Evolutionary conservation across 2,329 filamentous ascomycete genomes (phyloP).

Genomic region (Nakataea oryzae): DNA sequence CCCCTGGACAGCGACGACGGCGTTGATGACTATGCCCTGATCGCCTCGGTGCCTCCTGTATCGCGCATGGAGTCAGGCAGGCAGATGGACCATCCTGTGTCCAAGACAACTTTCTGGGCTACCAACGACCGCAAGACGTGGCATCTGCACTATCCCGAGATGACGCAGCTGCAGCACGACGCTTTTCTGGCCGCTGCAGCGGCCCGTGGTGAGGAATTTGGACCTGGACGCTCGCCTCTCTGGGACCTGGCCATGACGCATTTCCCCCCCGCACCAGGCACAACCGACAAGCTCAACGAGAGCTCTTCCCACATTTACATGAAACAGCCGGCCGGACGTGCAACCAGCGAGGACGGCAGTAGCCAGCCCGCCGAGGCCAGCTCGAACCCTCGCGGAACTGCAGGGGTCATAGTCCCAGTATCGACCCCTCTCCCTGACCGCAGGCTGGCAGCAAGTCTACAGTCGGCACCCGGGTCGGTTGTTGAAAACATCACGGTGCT

Average conservation of each 20-base stretch:
- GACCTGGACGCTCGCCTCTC: conserved; percentile 31
- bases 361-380: neutral
- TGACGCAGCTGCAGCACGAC: conserved; percentile 48
- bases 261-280: conserved; percentile 33
- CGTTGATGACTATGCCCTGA: conserved; percentile 36
- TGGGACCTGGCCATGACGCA: conserved; percentile 49
- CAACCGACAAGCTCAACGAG: neutral
- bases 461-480: conserved; percentile 55
- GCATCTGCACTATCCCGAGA: conserved; percentile 53
- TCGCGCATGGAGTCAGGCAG: conserved; percentile 38
- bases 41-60: conserved; percentile 39
- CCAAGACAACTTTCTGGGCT: conserved; percentile 49
- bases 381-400: neutral
- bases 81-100: conserved; percentile 45
- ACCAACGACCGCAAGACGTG: conserved; percentile 40
- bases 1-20: conserved; percentile 16
- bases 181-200: conserved; percentile 43
- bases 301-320: neutral
- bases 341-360: neutral
- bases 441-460: conserved; percentile 43
- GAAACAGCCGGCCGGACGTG: neutral
- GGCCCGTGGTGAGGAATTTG: conserved; percentile 40
- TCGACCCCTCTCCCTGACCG: neutral
- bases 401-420: conserved; percentile 1
- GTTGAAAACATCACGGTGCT: conserved; percentile 51